Evolutionary conservation across 73 alveolate genomes (phyloP).

Genomic region (Loxodes magnus): DNA sequence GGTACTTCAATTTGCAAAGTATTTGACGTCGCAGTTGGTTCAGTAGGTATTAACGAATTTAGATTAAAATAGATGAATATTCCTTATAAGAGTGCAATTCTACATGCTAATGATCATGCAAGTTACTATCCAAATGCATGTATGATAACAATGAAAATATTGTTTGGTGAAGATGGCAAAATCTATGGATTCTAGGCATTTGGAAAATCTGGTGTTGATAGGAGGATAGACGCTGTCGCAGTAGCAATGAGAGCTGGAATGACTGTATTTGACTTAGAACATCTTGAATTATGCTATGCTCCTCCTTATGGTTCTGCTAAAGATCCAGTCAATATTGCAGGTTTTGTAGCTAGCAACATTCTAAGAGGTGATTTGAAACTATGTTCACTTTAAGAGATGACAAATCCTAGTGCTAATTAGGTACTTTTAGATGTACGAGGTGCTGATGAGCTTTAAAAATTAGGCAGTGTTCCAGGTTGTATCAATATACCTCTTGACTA

Average conservation of each 20-base stretch:
- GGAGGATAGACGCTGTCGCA: conserved; percentile 15
- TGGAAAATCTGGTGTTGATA: conserved; percentile 13
- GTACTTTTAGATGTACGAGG: too few species aligned
- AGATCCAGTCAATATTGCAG: too few species aligned
- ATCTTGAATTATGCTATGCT: conserved; percentile 16
- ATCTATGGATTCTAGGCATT: conserved; percentile 2
- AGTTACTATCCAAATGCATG: conserved; percentile 9
- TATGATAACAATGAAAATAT: conserved; percentile 3
- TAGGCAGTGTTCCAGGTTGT: too few species aligned
- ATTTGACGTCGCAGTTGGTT: background rate
- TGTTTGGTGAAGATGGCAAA: conserved; percentile 7
- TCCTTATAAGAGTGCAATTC: too few species aligned
- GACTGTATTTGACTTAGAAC: conserved; percentile 1
- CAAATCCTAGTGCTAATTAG: too few species aligned
- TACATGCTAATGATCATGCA: conserved; percentile 7
- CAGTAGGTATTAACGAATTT: conserved; percentile 6
- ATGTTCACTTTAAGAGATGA: too few species aligned
- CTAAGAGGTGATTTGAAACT: too few species aligned
- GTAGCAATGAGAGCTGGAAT: conserved; percentile 1
- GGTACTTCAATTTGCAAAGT: conserved; percentile 9
- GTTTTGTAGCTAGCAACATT: conserved; percentile 2
- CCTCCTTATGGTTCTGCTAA: conserved; percentile 12
- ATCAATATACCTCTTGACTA: too few species aligned
- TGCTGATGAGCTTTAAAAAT: too few species aligned
- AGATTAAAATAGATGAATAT: background rate